Conservation (phyloP, 2,329 filamentous ascomycete genomes). For the Claviceps pusilla region DNA sequence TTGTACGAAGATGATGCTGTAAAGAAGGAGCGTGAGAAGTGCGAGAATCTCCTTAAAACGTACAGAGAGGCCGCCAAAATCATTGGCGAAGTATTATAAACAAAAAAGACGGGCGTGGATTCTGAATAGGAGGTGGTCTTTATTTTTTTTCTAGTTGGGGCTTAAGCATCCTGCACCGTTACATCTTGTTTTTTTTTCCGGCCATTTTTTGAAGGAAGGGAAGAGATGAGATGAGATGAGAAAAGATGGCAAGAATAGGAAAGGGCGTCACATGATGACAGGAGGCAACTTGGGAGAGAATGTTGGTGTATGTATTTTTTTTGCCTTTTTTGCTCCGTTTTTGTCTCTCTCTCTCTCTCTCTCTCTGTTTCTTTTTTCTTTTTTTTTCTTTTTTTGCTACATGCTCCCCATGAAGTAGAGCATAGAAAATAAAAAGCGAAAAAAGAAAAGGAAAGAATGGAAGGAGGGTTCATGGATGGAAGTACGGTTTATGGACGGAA, state of each 20-base stretch:
- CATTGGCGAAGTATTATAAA: constrained; percentile 81
- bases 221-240: no score
- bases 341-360: background rate
- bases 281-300: no score
- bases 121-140: background rate
- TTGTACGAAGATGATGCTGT: constrained; percentile 95
- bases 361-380: background rate
- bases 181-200: no score
- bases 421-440: background rate
- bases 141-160: background rate
- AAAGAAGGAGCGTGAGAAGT: constrained; percentile 96
- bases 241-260: no score
- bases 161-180: background rate
- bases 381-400: background rate
- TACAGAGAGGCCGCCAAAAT: constrained; percentile 98
- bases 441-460: background rate
- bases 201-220: no score
- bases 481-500: no score
- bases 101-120: background rate
- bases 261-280: no score
- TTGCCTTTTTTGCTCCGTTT: no score
- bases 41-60: constrained; percentile 84
- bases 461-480: no score
- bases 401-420: background rate
- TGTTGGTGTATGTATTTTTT: no score